These are phyloP conservation scores for Kingdonia uniflora DNA, from an alignment of 164 flowering plant genomes.

Conservation along the genomic window DNA sequence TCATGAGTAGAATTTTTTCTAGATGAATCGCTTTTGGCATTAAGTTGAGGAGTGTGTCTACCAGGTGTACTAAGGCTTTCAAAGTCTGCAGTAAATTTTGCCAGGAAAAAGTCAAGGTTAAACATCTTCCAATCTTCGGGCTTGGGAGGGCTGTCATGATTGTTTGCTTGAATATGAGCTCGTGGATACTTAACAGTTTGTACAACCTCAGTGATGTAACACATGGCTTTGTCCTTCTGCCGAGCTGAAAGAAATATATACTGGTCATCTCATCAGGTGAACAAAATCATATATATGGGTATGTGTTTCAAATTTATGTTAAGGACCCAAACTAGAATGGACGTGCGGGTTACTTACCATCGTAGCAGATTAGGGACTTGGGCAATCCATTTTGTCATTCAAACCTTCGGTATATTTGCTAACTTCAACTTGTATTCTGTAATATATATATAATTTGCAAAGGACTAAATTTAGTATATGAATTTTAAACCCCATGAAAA, in stretches of 20 bases:
- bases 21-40: conserved; percentile 15
- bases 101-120: conserved; percentile 33
- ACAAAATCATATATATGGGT: no score
- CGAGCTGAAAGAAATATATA: conserved; percentile 46
- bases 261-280: no score
- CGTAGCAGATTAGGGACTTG: conserved; percentile 83
- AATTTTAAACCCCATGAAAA: no score
- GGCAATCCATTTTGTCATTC: conserved; percentile 80
- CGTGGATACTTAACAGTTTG: conserved; percentile 72
- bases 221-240: conserved; percentile 77
- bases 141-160: conserved; percentile 21
- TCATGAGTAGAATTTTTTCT: conserved; percentile 18
- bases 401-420: conserved; percentile 93
- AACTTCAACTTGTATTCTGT: conserved; percentile 99
- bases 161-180: conserved; percentile 23
- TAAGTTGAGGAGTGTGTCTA: conserved; percentile 28
- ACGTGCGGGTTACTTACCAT: conserved; percentile 35
- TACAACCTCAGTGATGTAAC: conserved; percentile 77
- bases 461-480: no score
- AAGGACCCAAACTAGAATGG: no score
- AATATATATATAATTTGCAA: not conserved
- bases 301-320: no score
- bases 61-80: conserved; percentile 22
- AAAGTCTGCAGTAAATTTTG: conserved; percentile 27
- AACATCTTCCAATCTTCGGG: conserved; percentile 25